phyloP scores from a whole-genome alignment of 192 early-diverging fungal species.

The Coemansia sp. region DNA sequence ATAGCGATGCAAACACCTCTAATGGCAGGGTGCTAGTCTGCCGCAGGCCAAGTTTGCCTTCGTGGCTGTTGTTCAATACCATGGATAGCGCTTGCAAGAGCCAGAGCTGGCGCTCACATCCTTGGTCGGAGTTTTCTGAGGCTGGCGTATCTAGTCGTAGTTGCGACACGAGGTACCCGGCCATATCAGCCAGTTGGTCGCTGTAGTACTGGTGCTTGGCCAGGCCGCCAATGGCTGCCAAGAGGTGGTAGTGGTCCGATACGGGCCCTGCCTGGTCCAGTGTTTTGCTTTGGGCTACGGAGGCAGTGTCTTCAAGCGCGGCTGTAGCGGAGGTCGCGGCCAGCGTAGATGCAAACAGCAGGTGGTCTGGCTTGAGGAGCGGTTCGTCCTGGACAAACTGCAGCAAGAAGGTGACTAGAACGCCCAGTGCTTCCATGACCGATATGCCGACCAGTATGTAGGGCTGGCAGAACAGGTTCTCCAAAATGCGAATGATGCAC shows the following conservation, averaged over 20 bases:
- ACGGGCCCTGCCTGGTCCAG: not conserved
- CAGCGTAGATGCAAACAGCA: slow-evolving; percentile 26
- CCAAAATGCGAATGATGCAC: slow-evolving; percentile 47
- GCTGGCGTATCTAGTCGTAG: slow-evolving; percentile 23
- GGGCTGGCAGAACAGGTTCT: slow-evolving; percentile 49
- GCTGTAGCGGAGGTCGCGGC: not conserved
- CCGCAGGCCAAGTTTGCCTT: not conserved
- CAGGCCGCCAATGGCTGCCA: slow-evolving; percentile 52
- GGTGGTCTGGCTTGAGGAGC: slow-evolving; percentile 15
- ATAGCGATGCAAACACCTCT: slow-evolving; percentile 33
- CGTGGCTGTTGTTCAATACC: slow-evolving; percentile 15
- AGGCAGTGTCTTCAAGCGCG: not conserved
- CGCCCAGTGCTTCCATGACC: slow-evolving; percentile 55
- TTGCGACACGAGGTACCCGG: slow-evolving; percentile 34
- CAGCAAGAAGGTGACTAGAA: slow-evolving; percentile 45
- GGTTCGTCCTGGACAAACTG: slow-evolving; percentile 21
- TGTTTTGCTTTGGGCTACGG: not conserved
- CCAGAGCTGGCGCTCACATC: slow-evolving; percentile 16
- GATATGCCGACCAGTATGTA: slow-evolving; percentile 57
- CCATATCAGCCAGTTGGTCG: slow-evolving; percentile 50
- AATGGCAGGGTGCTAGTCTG: slow-evolving; percentile 23
- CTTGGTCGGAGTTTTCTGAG: not conserved
- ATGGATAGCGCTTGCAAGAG: slow-evolving; percentile 36
- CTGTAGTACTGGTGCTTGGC: slow-evolving; percentile 55
- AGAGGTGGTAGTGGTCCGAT: slow-evolving; percentile 42